These are phyloP conservation scores for Termitomyces sp. DNA, from an alignment of 768 basidiomycete species.

Conservation along the genomic window DNA sequence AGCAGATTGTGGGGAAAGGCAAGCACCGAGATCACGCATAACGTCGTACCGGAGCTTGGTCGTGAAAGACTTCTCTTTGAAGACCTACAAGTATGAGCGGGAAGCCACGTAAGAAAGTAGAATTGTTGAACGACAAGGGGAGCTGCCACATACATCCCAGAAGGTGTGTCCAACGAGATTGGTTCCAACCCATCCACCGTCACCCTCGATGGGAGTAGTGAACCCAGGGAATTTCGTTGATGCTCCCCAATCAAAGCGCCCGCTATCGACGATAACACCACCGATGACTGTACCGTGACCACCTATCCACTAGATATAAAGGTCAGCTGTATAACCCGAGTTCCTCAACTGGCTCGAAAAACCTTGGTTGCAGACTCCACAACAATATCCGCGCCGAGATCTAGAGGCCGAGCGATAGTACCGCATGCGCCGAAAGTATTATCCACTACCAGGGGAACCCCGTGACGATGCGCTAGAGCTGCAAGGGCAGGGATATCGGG, in stretches of 20 bases:
- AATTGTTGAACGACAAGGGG: not conserved
- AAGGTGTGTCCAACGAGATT: slow-evolving; percentile 14
- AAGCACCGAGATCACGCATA: slow-evolving; percentile 51
- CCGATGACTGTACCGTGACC: slow-evolving; percentile 59
- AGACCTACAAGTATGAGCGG: slow-evolving; percentile 1
- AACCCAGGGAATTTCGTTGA: slow-evolving; percentile 43
- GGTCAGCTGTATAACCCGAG: slow-evolving; percentile 18
- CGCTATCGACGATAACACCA: slow-evolving; percentile 22
- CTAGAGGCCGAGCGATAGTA: slow-evolving; percentile 26
- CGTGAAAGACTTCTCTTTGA: slow-evolving; percentile 17
- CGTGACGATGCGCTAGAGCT: slow-evolving; percentile 59
- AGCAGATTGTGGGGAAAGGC: slow-evolving; percentile 52
- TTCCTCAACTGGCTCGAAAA: not conserved
- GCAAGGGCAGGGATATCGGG: slow-evolving; percentile 51
- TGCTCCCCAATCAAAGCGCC: slow-evolving; percentile 53
- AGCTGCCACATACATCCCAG: slow-evolving; percentile 9
- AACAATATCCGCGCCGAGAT: slow-evolving; percentile 28
- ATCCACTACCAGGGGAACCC: slow-evolving; percentile 61
- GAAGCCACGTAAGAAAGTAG: not conserved
- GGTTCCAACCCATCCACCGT: slow-evolving; percentile 8
- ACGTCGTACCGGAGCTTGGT: slow-evolving; percentile 41
- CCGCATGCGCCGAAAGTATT: slow-evolving; percentile 67
- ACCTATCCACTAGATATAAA: slow-evolving; percentile 60
- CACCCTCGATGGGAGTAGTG: slow-evolving; percentile 9
- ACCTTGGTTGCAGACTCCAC: slow-evolving; percentile 21